Conservation (phyloP, 306 rosid genomes). For the Rubus parviflorus region DNA sequence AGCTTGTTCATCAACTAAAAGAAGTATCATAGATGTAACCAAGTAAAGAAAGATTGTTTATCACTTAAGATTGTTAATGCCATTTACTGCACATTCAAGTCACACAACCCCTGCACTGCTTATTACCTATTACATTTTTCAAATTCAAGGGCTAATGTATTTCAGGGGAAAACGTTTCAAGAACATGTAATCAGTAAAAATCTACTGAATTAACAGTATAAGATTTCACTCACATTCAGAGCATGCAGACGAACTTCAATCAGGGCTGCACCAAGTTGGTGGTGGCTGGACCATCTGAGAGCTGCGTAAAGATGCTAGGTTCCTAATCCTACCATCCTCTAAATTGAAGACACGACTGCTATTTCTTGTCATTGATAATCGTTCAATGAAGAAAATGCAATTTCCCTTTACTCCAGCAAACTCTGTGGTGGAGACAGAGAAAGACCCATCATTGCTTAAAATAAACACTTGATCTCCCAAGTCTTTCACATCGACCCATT, state of each 20-base stretch:
- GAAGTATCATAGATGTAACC: neutral
- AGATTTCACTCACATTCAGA: neutral
- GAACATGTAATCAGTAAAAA: neutral
- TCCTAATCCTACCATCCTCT: slow-evolving; percentile 4
- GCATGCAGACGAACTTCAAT: slow-evolving; percentile 4
- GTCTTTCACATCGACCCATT: slow-evolving; percentile 26
- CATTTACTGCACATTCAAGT: no score
- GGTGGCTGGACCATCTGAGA: slow-evolving; percentile 4
- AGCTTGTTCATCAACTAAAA: neutral
- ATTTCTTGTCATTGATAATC: no score
- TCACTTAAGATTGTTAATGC: no score
- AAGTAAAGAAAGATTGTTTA: no score
- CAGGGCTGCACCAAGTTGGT: neutral
- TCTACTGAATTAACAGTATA: neutral
- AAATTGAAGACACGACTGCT: neutral
- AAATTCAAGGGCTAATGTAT: neutral
- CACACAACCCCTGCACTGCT: neutral
- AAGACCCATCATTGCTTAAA: slow-evolving; percentile 9
- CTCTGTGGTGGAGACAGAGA: slow-evolving; percentile 12
- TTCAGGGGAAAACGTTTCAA: neutral
- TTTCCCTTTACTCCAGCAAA: slow-evolving; percentile 5
- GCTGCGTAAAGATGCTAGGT: neutral
- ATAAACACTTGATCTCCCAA: slow-evolving; percentile 17
- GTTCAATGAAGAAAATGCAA: slow-evolving; percentile 4
- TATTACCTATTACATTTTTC: neutral